Base-by-base conservation (phyloP, 2,329 filamentous ascomycete species). In the Alternaria sp. region DNA sequence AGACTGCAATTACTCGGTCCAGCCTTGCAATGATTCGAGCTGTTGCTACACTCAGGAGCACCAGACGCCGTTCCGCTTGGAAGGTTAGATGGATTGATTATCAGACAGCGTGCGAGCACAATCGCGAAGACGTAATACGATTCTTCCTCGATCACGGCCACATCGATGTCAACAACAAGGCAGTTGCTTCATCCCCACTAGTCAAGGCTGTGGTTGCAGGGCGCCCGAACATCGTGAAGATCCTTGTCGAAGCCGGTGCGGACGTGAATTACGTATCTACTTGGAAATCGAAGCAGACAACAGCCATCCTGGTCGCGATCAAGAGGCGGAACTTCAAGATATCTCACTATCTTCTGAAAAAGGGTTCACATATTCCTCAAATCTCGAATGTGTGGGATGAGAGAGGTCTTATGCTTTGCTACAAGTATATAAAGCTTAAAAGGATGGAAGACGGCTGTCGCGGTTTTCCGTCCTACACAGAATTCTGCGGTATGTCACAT, bases 61-160 rank as follows among this genome's bases (percentile, higher is more conserved):
- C 4, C 0, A 41, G 2, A 0, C 10, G 5, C 0, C 4, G 18
- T 1, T 12, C 18, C 11, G 10, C 18, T 11, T 22, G 12, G 38
- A 41, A 22, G 10, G 18, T 41, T 18, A 41, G 9, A 18, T 41
- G 38, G 18, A 5, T 11, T 3, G 4, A 41, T 10, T 41, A 12
- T 0, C 38, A 40, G 18, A 41, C 9, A 12, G 38, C 38, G 4
- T 41, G 18, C 3, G 4, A 3, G 4, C 18, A 12, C 18, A 5
- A 7, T 41, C 38, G 38, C 6, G 10, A 12, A 22, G 38, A 41
- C 9, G 38, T 41, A 3, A 8, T 41, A 3, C 10, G n/a, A 18
- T 11, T 22, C 3, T 22, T 41, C 38, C 1, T 41, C 10, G 11
- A 41, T 22, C 9, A 41, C 0, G 18, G 38, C 11, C 9, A 22